Evolutionary conservation across 495 filamentous ascomycete species (phyloP).

Genomic region (Neurospora terricola): DNA sequence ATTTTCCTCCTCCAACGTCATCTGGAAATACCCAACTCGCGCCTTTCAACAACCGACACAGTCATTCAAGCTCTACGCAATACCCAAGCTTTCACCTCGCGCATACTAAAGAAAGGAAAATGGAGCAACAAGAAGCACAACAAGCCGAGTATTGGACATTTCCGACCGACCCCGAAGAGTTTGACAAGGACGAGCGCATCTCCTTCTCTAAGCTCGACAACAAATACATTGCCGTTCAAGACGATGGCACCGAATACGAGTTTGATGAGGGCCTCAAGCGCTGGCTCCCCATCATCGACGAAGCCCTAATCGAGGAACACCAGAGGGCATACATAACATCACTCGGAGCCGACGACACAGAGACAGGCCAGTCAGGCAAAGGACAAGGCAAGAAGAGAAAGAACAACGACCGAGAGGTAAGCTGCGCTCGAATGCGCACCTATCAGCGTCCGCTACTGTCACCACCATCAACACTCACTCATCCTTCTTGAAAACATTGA

Average conservation of each 20-base stretch:
- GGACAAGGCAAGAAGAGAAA: slow-evolving; percentile 59
- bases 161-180: slow-evolving; percentile 62
- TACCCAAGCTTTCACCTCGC: background rate
- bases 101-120: background rate
- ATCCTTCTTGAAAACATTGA: background rate
- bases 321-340: slow-evolving; percentile 52
- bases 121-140: background rate
- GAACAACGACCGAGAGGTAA: slow-evolving; percentile 54
- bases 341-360: slow-evolving; percentile 54
- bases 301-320: slow-evolving; percentile 69
- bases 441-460: slow-evolving; percentile 6
- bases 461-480: background rate
- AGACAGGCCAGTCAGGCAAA: slow-evolving; percentile 14
- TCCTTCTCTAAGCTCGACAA: slow-evolving; percentile 72
- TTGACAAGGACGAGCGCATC: slow-evolving; percentile 73
- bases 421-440: slow-evolving; percentile 23
- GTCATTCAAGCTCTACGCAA: background rate
- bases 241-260: slow-evolving; percentile 77
- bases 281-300: slow-evolving; percentile 77
- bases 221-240: slow-evolving; percentile 75
- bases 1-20: background rate
- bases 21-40: background rate
- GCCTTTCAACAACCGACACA: background rate
- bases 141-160: slow-evolving; percentile 38
- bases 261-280: slow-evolving; percentile 61